These are phyloP conservation scores for Creolimax fragrantissima DNA, from an alignment of 78 protist species.

Conservation along the genomic window DNA sequence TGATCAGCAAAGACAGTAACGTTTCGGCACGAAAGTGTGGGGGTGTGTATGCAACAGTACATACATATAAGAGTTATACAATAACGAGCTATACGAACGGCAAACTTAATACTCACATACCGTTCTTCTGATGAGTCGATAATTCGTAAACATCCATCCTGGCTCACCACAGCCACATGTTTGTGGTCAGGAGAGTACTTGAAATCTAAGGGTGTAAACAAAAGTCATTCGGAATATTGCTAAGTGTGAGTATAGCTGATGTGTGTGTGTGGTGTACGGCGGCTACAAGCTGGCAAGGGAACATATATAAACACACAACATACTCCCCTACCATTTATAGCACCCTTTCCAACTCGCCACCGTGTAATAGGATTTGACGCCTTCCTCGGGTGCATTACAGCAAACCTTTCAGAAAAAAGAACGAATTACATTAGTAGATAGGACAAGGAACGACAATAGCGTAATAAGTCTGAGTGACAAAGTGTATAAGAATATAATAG, in stretches of 20 bases:
- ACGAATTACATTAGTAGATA: too few relatives aligned
- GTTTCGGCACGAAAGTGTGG: not conserved
- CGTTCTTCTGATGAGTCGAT: not conserved
- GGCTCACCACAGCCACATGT: slow-evolving; percentile 18
- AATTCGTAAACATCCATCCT: slow-evolving; percentile 22
- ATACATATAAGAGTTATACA: not conserved
- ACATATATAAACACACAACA: not conserved
- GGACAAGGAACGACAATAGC: too few relatives aligned
- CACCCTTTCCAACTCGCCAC: not conserved
- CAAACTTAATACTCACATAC: not conserved
- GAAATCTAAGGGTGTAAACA: not conserved
- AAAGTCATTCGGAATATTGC: not conserved
- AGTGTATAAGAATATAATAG: too few relatives aligned
- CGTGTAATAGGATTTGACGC: not conserved
- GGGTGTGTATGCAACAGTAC: not conserved
- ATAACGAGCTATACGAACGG: too few relatives aligned
- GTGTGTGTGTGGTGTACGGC: not conserved
- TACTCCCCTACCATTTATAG: not conserved
- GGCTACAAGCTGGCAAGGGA: not conserved
- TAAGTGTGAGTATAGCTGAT: not conserved
- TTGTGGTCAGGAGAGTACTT: slow-evolving; percentile 5
- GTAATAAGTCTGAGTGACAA: too few relatives aligned
- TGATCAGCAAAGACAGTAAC: not conserved
- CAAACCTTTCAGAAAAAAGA: not conserved
- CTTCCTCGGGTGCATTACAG: not conserved